Conservation (phyloP, 805 yeast genomes). For the Ogataea siamensis region DNA sequence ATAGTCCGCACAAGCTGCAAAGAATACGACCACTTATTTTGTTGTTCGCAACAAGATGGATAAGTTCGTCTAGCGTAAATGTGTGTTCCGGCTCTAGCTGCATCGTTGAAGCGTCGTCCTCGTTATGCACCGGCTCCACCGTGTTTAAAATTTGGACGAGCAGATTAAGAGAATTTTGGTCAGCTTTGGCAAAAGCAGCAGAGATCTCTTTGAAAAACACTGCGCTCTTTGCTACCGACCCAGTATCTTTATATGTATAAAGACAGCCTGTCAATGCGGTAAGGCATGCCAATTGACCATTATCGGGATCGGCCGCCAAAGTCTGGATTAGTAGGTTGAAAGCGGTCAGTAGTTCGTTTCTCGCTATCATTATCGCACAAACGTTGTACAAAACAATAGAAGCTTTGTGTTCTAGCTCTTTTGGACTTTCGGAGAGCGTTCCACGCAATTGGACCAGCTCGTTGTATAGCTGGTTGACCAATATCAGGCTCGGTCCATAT, state of each 20-base stretch:
- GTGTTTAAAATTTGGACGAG: slow-evolving; percentile 15
- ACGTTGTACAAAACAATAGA: slow-evolving; percentile 23
- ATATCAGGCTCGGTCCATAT: slow-evolving; percentile 40
- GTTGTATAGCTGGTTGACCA: slow-evolving; percentile 45
- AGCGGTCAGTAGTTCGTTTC: slow-evolving; percentile 29
- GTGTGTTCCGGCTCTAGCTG: not conserved
- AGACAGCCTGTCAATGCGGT: slow-evolving; percentile 19
- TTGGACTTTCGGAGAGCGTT: slow-evolving; percentile 48
- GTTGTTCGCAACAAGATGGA: slow-evolving; percentile 26
- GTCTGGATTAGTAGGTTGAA: slow-evolving; percentile 23
- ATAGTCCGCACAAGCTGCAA: slow-evolving; percentile 33
- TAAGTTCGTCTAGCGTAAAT: slow-evolving; percentile 23
- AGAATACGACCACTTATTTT: slow-evolving; percentile 36
- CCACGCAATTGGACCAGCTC: slow-evolving; percentile 33
- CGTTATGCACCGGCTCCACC: slow-evolving; percentile 15
- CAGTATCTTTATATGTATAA: slow-evolving; percentile 17
- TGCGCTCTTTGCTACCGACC: slow-evolving; percentile 5
- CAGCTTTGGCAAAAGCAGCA: slow-evolving; percentile 4
- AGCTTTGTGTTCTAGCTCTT: slow-evolving; percentile 44
- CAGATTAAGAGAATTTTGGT: slow-evolving; percentile 1
- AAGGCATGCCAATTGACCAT: slow-evolving; percentile 16
- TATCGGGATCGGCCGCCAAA: slow-evolving; percentile 4
- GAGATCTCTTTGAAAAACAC: slow-evolving; percentile 16
- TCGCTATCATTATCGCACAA: slow-evolving; percentile 25
- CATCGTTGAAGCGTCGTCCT: not conserved